Percentiles rank a stretch among this genome's conserved stretches.
phyloP scores from a whole-genome alignment of 2,329 filamentous ascomycete species.

The Cercospora canescens region DNA sequence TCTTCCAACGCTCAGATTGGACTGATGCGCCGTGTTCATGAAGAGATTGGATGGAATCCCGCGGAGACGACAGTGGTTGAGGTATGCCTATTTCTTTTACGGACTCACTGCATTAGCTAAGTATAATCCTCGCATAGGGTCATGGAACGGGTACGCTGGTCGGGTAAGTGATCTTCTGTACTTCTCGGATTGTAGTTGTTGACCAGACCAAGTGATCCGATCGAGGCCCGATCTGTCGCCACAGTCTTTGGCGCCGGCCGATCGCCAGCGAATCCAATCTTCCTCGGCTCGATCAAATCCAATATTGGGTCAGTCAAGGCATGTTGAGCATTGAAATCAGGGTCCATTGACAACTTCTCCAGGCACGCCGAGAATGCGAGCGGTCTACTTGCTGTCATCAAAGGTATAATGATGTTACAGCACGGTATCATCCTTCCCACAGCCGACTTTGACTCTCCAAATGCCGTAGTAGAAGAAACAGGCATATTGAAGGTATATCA shows the following conservation, averaged over 20 bases:
- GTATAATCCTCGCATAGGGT: too few species aligned
- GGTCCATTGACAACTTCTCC: too few species aligned
- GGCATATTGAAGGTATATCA: conserved; percentile 28
- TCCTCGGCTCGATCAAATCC: conserved; percentile 35
- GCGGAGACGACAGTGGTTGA: conserved; percentile 28
- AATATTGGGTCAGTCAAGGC: too few species aligned
- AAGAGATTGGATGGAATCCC: background rate
- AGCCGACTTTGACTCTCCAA: conserved; percentile 25
- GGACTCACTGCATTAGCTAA: too few species aligned
- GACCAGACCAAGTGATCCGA: conserved; percentile 23
- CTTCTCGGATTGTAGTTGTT: too few species aligned
- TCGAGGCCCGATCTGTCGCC: conserved; percentile 11
- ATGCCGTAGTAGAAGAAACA: conserved; percentile 2
- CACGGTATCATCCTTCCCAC: conserved; percentile 8
- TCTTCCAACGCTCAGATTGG: conserved; percentile 14
- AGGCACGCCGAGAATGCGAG: conserved; percentile 54
- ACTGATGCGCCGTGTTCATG: background rate
- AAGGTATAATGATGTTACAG: conserved; percentile 21
- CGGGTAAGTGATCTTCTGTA: too few species aligned
- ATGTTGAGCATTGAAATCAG: too few species aligned
- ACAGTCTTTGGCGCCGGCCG: background rate
- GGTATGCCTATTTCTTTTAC: too few species aligned
- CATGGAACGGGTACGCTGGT: conserved; percentile 33
- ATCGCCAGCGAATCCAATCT: conserved; percentile 7
- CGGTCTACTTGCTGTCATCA: conserved; percentile 51